Evolutionary conservation across 2,329 filamentous ascomycete genomes (phyloP).

Genomic region (Penicillium glabrum): DNA sequence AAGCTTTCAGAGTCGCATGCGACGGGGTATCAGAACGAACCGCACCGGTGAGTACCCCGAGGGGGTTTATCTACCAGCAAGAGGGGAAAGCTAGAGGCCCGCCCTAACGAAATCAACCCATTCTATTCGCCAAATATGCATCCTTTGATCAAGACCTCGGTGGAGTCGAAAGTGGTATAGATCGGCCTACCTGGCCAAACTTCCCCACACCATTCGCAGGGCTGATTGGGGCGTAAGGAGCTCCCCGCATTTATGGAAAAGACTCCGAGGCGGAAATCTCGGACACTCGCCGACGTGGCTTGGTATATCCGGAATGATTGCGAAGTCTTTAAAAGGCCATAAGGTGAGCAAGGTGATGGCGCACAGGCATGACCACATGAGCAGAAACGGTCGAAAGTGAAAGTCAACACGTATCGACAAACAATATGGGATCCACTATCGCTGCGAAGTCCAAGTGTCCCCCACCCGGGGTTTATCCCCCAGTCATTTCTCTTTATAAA

Average conservation of each 20-base stretch:
- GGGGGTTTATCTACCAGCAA: conserved; percentile 11
- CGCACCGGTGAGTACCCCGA: conserved; percentile 14
- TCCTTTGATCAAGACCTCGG: conserved; percentile 3
- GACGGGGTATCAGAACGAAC: background rate
- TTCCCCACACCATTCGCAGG: conserved; percentile 7
- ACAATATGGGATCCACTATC: conserved; percentile 28
- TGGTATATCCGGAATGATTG: background rate
- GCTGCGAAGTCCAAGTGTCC: conserved; percentile 40
- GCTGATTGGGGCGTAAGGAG: conserved; percentile 7
- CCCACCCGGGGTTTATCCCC: conserved; percentile 49
- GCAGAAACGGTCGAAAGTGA: background rate
- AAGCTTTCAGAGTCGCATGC: background rate
- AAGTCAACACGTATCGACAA: background rate
- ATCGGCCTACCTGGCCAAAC: conserved; percentile 3
- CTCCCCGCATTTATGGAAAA: conserved; percentile 16
- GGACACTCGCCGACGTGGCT: conserved; percentile 10
- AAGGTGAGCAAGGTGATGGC: conserved; percentile 1
- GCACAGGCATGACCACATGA: background rate
- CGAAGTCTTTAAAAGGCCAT: background rate
- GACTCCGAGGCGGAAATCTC: conserved; percentile 15
- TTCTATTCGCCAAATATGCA: conserved; percentile 4
- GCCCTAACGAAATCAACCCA: conserved; percentile 5
- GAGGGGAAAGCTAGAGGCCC: conserved; percentile 3
- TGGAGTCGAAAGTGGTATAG: conserved; percentile 1
- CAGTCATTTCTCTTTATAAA: conserved; percentile 50